A percentile compares a stretch with the other conserved stretches of the same genome.
Conservation (phyloP, 495 filamentous ascomycete species). For the Hyaloscypha hepaticicola region DNA sequence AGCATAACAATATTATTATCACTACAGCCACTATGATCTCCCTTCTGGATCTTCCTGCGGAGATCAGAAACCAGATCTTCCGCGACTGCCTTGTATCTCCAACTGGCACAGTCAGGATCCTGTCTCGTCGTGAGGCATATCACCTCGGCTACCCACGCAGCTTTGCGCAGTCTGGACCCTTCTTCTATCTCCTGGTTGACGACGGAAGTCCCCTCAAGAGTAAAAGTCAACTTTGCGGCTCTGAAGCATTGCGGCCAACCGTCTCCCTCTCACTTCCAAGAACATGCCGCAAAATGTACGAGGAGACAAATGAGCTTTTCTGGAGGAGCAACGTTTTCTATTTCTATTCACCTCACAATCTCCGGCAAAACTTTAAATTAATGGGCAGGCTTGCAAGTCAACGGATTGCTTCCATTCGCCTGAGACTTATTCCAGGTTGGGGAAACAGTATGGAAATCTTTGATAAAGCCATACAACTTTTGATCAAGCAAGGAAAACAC, state of each 20-base stretch:
- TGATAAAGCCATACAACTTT: not conserved
- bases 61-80: constrained; percentile 26
- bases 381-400: not conserved
- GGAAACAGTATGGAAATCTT: not conserved
- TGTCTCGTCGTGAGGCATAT: constrained; percentile 9
- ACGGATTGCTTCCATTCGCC: not conserved
- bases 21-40: not conserved
- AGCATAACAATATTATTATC: constrained; percentile 8
- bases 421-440: not conserved
- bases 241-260: not conserved
- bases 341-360: not conserved
- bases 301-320: constrained; percentile 2
- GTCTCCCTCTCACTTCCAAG: constrained; percentile 13
- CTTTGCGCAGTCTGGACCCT: constrained; percentile 10
- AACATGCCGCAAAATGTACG: constrained; percentile 15
- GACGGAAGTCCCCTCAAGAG: not conserved
- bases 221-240: not conserved
- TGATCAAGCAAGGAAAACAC: not conserved
- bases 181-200: constrained; percentile 9
- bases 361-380: not conserved
- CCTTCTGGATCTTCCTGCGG: constrained; percentile 19
- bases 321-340: not conserved
- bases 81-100: constrained; percentile 13
- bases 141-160: not conserved
- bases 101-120: not conserved